phyloP scores from a whole-genome alignment of 306 rosid species.

The Echinosophora koreensis region DNA sequence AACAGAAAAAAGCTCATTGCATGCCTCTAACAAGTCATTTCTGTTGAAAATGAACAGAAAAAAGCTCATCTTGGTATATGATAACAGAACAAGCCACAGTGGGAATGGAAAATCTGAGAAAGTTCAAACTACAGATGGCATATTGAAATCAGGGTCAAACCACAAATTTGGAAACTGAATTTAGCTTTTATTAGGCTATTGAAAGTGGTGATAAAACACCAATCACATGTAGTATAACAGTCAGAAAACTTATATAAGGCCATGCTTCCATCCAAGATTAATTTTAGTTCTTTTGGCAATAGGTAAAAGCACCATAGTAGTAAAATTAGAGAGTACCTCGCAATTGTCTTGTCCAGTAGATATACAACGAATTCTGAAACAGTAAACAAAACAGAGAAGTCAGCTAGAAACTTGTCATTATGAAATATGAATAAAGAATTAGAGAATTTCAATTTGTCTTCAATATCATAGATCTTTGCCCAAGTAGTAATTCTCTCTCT shows the following conservation, averaged over 20 bases:
- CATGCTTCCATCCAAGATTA: constrained; percentile 20
- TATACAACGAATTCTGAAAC: constrained; percentile 80
- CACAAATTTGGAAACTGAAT: constrained; percentile 4
- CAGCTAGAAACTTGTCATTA: constrained; percentile 9
- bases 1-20: not conserved
- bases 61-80: not conserved
- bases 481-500: no score
- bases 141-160: not conserved
- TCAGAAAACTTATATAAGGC: constrained; percentile 5
- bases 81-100: not conserved
- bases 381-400: constrained; percentile 40
- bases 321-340: constrained; percentile 68
- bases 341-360: constrained; percentile 80
- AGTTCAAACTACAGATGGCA: not conserved
- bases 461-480: no score
- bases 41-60: not conserved
- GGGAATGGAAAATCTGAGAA: not conserved
- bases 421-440: not conserved
- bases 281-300: not conserved
- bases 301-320: constrained; percentile 22
- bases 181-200: not conserved
- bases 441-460: constrained; percentile 17
- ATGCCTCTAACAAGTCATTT: not conserved
- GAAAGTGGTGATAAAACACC: constrained; percentile 12
- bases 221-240: not conserved